These are phyloP conservation scores for Limnanthes douglasii DNA, from an alignment of 345 rosid species.

Conservation along the genomic window DNA sequence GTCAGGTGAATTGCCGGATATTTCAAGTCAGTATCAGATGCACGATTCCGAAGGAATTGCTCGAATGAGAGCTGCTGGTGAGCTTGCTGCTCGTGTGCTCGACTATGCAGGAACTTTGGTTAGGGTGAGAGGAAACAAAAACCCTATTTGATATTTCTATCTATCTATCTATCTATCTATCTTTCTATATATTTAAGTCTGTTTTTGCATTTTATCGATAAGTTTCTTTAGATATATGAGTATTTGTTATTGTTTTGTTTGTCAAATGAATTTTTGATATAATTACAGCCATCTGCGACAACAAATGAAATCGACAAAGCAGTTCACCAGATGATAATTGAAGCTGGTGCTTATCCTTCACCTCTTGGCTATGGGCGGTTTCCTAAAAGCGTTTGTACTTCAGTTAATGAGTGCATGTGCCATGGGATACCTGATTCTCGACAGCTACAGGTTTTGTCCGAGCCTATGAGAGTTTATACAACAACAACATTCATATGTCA, in stretches of 20 bases:
- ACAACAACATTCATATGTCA: not conserved
- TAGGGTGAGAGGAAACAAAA: slow-evolving; percentile 62
- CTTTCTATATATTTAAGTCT: not conserved
- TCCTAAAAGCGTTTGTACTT: slow-evolving; percentile 91
- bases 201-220: not conserved
- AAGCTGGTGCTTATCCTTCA: slow-evolving; percentile 95
- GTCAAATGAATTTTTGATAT: slow-evolving; percentile 3
- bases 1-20: slow-evolving; percentile 44
- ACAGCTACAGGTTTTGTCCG: slow-evolving; percentile 59
- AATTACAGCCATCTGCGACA: slow-evolving; percentile 73
- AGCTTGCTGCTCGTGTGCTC: slow-evolving; percentile 85
- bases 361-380: slow-evolving; percentile 97
- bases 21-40: slow-evolving; percentile 43
- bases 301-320: slow-evolving; percentile 90
- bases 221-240: not conserved
- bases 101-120: slow-evolving; percentile 67
- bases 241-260: not conserved
- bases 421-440: slow-evolving; percentile 98
- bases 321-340: slow-evolving; percentile 78
- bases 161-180: not conserved
- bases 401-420: slow-evolving; percentile 95
- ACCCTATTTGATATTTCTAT: no score
- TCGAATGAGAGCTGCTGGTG: slow-evolving; percentile 75
- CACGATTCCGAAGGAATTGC: slow-evolving; percentile 61
- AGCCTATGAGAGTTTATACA: not conserved